Evolutionary conservation across 768 basidiomycete genomes (phyloP), one percentile per base, ranked within the genome.

Genomic region (Favolaschia claudopus): DNA sequence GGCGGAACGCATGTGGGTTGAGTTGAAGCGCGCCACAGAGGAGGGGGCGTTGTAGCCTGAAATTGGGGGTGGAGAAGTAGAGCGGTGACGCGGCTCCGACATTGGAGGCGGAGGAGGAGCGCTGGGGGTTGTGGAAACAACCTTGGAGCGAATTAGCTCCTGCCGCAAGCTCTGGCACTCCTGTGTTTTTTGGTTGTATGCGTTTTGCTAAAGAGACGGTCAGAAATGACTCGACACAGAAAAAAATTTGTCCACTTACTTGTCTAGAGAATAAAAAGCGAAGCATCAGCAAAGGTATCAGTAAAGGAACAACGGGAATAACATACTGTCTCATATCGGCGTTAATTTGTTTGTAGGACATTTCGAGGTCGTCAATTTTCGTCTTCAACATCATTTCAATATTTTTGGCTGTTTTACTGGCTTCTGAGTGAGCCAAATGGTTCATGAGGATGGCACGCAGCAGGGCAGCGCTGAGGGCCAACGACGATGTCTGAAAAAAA

Each of bases 361-460:
- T 69, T 75, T 91, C 85, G 61, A 85, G 76, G 67, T 88, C 87
- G 61, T 91, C 88, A 39, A 92, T 73, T 75, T 85, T 86, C 66
- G 78, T 77, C 76, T 84, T 88, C 69, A 91, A 78, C 60, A 76
- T 79, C 47, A 78, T 74, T 77, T 93, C 91, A 51, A 82, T 75
- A 55, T 72, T 76, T 74, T 88, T 91, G 40, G 89, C 84, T 64
- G 77, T 72, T 77, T 88, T 89, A 71, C 82, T 86, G 58, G 86
- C 85, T 70, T 93, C 92, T 32, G 88, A 89, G 75, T 92, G 90
- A 65, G 91, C 89, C 46, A 86, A 77, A 72, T 92, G 89, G 69
- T 93, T 93, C 77, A 89, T 84, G 56, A 93, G 83, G 71, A 93
- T 93, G 53, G 91, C 91, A 63, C 89, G 87, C 70, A 93, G 80